These are phyloP conservation scores for Cyclotella distinguenda DNA, from an alignment of 108 stramenopile genomes.

Conservation along the genomic window DNA sequence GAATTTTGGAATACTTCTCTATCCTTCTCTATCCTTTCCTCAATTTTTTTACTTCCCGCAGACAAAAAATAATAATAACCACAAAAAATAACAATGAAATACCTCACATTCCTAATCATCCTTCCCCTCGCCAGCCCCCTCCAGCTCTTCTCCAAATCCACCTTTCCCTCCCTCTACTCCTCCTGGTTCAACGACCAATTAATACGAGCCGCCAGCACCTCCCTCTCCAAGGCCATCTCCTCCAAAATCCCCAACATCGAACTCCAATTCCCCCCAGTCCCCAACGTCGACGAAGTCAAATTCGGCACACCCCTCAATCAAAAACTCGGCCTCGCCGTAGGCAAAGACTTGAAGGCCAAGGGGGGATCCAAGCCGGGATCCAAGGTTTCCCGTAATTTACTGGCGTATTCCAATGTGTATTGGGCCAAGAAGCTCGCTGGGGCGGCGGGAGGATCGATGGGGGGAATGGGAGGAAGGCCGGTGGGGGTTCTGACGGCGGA, in stretches of 20 bases:
- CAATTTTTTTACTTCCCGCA: too few relatives aligned
- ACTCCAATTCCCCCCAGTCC: slow-evolving; percentile 79
- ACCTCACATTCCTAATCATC: too few relatives aligned
- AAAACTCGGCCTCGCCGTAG: slow-evolving; percentile 74
- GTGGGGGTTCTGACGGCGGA: slow-evolving; percentile 77
- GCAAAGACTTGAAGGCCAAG: slow-evolving; percentile 69
- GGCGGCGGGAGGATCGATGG: slow-evolving; percentile 54
- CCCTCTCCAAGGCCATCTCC: slow-evolving; percentile 63
- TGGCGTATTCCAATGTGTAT: slow-evolving; percentile 85
- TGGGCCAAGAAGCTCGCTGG: slow-evolving; percentile 83
- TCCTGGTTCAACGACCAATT: slow-evolving; percentile 82
- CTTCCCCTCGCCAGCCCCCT: too few relatives aligned
- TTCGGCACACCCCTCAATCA: slow-evolving; percentile 88
- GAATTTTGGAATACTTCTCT: too few relatives aligned
- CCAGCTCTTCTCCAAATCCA: too few relatives aligned
- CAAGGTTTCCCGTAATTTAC: slow-evolving; percentile 71
- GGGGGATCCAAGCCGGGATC: slow-evolving; percentile 89
- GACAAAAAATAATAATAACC: too few relatives aligned
- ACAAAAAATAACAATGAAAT: too few relatives aligned
- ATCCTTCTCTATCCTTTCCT: too few relatives aligned
- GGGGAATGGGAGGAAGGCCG: slow-evolving; percentile 58
- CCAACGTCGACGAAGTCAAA: slow-evolving; percentile 81
- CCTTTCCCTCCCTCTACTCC: too few relatives aligned
- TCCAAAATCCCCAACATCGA: slow-evolving; percentile 76
- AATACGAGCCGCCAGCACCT: slow-evolving; percentile 63